Conservation (phyloP, 1,284 basidiomycete species). For the Cryptococcus hybrid region DNA sequence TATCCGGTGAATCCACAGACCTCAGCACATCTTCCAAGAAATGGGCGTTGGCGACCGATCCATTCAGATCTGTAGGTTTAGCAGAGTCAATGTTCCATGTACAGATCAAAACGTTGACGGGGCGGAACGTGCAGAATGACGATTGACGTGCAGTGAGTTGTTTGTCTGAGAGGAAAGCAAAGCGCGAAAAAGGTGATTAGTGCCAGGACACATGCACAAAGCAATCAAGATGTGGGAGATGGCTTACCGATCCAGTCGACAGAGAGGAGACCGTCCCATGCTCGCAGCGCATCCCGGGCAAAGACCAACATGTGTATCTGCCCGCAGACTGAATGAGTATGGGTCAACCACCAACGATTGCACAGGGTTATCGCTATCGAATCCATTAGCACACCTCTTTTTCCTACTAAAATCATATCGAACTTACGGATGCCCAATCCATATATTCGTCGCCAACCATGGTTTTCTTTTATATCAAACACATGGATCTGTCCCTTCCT, state of each 20-base stretch:
- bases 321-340: constrained; percentile 60
- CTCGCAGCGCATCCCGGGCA: constrained; percentile 72
- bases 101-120: constrained; percentile 75
- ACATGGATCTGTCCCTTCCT: constrained; percentile 79
- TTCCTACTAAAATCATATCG: too few relatives aligned
- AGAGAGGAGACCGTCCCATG: constrained; percentile 89
- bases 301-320: constrained; percentile 70
- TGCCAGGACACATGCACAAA: not conserved
- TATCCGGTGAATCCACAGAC: constrained; percentile 73
- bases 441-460: constrained; percentile 85
- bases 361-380: constrained; percentile 65
- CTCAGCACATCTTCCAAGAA: constrained; percentile 71
- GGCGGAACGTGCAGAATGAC: constrained; percentile 74
- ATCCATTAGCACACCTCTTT: too few relatives aligned
- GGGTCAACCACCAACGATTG: constrained; percentile 68
- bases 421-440: constrained; percentile 71
- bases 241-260: constrained; percentile 78
- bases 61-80: constrained; percentile 68
- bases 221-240: not conserved
- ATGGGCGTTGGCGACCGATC: constrained; percentile 62
- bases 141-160: constrained; percentile 71
- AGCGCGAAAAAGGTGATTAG: too few relatives aligned
- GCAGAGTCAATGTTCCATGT: constrained; percentile 94
- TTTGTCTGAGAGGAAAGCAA: constrained; percentile 56
- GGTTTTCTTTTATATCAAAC: constrained; percentile 69